These are phyloP conservation scores for Eimeria acervulina DNA, from an alignment of 169 alveolate species.

Conservation along the genomic window DNA sequence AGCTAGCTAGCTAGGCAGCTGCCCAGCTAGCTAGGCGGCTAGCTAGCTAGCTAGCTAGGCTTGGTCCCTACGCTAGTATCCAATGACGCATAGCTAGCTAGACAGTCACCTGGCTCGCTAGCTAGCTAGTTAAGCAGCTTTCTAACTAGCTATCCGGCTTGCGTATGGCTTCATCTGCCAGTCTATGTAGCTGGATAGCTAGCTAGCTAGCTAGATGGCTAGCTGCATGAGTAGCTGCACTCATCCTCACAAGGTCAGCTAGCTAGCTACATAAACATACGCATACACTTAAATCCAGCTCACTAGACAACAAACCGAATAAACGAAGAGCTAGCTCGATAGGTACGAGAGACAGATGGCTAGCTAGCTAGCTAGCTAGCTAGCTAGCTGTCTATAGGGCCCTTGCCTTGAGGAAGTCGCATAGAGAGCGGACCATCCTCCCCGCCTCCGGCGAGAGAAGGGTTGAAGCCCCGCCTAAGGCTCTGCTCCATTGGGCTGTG, in stretches of 20 bases:
- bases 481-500: not conserved
- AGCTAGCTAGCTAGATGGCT: not conserved
- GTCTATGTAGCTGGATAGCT: too few species aligned
- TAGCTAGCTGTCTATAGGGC: not conserved
- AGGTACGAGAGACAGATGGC: not conserved
- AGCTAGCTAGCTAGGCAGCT: too few species aligned
- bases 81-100: not conserved
- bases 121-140: not conserved
- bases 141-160: constrained; percentile 32
- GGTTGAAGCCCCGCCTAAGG: not conserved
- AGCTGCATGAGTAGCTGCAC: too few species aligned
- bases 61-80: too few species aligned
- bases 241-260: too few species aligned
- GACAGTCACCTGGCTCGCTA: not conserved
- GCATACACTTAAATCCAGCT: too few species aligned
- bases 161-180: too few species aligned
- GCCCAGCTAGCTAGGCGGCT: too few species aligned
- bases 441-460: not conserved
- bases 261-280: too few species aligned
- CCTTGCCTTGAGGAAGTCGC: constrained; percentile 37
- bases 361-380: not conserved
- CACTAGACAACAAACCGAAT: too few species aligned
- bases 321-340: not conserved
- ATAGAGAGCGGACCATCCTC: not conserved
- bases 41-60: constrained; percentile 9